Evolutionary conservation across 2,329 filamentous ascomycete genomes (phyloP).

Genomic region (Aspergillus fructus): DNA sequence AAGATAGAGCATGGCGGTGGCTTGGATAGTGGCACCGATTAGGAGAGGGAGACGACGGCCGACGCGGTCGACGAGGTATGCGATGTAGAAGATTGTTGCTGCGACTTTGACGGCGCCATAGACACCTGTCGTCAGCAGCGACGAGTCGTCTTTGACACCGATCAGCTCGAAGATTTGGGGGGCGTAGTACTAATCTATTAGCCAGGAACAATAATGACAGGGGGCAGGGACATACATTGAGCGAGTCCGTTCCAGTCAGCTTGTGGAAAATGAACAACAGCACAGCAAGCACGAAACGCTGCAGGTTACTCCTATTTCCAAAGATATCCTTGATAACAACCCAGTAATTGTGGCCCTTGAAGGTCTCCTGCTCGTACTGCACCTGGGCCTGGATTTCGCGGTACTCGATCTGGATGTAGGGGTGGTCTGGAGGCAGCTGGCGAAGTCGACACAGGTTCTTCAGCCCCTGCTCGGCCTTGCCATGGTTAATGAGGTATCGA

Average conservation of each 20-base stretch:
- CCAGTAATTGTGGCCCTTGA: constrained; percentile 32
- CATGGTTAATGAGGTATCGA: constrained; percentile 7
- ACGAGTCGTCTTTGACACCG: background rate
- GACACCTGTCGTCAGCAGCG: constrained; percentile 1
- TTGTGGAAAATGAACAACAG: constrained; percentile 9
- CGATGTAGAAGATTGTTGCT: constrained; percentile 5
- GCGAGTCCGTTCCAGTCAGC: constrained; percentile 2
- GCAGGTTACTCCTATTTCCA: background rate
- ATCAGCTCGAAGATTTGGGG: constrained; percentile 6
- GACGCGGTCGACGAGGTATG: constrained; percentile 1
- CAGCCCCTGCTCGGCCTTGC: background rate
- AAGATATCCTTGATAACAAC: constrained; percentile 23
- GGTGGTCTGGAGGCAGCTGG: constrained; percentile 22
- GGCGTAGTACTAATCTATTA: constrained; percentile 1
- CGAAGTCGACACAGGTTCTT: constrained; percentile 4
- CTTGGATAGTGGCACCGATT: background rate
- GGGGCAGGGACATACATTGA: background rate
- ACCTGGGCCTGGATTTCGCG: constrained; percentile 40
- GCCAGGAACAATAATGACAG: background rate
- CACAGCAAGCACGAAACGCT: constrained; percentile 4
- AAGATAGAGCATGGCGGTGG: constrained; percentile 4
- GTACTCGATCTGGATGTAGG: constrained; percentile 41
- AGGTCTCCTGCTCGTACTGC: constrained; percentile 28
- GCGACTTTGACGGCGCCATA: constrained; percentile 7
- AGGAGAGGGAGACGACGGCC: constrained; percentile 2